Percentiles rank a stretch among this genome's conserved stretches.
phyloP scores from a whole-genome alignment of 2,329 filamentous ascomycete genomes.

The Sclerotinia nivalis region DNA sequence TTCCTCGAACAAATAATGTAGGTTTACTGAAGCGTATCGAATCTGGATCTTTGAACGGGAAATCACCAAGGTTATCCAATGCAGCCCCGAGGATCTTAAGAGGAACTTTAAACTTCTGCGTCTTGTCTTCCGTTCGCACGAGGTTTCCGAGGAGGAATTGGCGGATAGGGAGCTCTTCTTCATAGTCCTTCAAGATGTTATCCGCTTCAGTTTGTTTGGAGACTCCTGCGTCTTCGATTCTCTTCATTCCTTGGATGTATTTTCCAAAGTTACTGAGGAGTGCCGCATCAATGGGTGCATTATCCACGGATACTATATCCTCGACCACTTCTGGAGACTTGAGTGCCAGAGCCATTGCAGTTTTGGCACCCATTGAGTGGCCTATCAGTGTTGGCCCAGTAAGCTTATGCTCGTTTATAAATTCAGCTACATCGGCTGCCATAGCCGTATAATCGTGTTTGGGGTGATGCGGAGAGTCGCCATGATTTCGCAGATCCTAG shows the following conservation, averaged over 20 bases:
- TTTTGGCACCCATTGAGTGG: conserved; percentile 95
- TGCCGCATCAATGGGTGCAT: conserved; percentile 80
- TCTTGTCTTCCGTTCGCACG: conserved; percentile 53
- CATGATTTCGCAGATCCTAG: conserved; percentile 89
- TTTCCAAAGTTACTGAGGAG: conserved; percentile 73
- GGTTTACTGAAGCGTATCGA: conserved; percentile 70
- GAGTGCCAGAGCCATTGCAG: conserved; percentile 84
- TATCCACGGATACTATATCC: conserved; percentile 82
- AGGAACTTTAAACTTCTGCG: conserved; percentile 76
- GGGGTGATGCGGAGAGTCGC: conserved; percentile 76
- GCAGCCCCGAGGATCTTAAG: conserved; percentile 67
- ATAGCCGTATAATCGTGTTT: conserved; percentile 80
- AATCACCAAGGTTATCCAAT: conserved; percentile 75
- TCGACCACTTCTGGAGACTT: conserved; percentile 65
- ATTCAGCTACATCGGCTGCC: conserved; percentile 78
- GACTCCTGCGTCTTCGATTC: conserved; percentile 69
- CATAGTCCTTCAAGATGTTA: conserved; percentile 72
- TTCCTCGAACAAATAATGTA: conserved; percentile 79
- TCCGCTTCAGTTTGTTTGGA: conserved; percentile 77
- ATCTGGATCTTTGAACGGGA: conserved; percentile 78
- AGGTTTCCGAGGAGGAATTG: conserved; percentile 93
- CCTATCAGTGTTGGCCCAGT: conserved; percentile 76
- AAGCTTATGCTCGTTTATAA: conserved; percentile 72
- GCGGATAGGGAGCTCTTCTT: conserved; percentile 71
- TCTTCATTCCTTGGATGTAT: conserved; percentile 83